Base-by-base conservation (phyloP, 371 early-diverging fungal genomes). In the Mortierella sp. region DNA sequence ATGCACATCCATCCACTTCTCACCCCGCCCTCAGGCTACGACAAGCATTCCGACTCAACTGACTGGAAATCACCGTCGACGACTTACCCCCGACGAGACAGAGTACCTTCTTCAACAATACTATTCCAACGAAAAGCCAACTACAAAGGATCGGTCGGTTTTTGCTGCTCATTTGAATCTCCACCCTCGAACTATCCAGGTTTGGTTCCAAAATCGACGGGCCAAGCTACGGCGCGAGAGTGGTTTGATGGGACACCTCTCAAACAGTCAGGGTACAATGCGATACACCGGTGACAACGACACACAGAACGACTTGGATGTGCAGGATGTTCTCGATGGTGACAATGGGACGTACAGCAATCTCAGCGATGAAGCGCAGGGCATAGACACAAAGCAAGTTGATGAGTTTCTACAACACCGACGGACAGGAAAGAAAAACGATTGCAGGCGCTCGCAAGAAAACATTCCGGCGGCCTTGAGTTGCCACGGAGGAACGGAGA, bases 121-220 rank as follows among this genome's bases (percentile, higher is more conserved):
- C 65, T 21, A 49, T 43, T 43, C 24, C 55, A 83, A 77, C 49
- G 72, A 74, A n/a, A 79, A 75, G 49, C 83, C 83, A 2, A 68
- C 16, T n/a, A 72, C 77, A 35, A 79, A 70, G n/a, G 80, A 83
- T 21, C 80, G 80, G 1, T 51, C 16, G 16, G 24, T 49, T 4
- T 60, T 86, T 41, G 87, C 82, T 1, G 60, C 70, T 10, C 70
- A 80, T 35, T 41, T 86, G 29, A 43, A 70, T 24, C 72, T 86
- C 18, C 73, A 86, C 70, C 55, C 76, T 8, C 88, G 97, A 72
- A 93, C 93, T 18, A 92, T 97, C 32, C 96, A 97, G 86, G 94
- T 97, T 74, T 97, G 98, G 98, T 97, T 97, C 88, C 98, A 97
- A 84, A 97, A 97, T 88, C 93, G 96, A 49, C 91, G 98, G 32